Evolutionary conservation across 2,329 filamentous ascomycete genomes (phyloP).

Genomic region (Penicillium decumbens): DNA sequence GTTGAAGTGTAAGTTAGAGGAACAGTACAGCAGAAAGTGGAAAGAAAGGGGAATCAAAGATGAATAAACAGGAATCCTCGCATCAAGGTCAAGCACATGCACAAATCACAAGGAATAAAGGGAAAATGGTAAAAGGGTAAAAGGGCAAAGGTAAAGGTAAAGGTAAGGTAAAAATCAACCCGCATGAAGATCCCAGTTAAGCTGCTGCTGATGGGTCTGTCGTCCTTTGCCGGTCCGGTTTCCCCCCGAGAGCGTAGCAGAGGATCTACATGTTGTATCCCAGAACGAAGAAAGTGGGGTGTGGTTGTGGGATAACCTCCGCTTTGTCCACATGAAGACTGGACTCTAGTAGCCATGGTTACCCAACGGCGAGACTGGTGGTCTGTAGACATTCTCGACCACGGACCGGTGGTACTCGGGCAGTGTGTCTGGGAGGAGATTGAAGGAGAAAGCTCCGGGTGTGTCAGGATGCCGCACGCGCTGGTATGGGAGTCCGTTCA

Average conservation of each 20-base stretch:
- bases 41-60: background rate
- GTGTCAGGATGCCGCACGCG: conserved; percentile 26
- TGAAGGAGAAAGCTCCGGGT: conserved; percentile 15
- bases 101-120: background rate
- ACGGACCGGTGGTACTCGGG: conserved; percentile 19
- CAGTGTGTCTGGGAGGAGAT: conserved; percentile 18
- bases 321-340: background rate
- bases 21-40: background rate
- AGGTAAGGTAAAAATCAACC: background rate
- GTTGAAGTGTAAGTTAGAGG: background rate
- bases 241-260: background rate
- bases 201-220: background rate
- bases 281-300: background rate
- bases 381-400: conserved; percentile 20
- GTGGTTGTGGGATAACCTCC: background rate
- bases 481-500: conserved; percentile 42
- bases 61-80: background rate
- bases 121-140: background rate
- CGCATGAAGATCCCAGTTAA: background rate
- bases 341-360: conserved; percentile 21
- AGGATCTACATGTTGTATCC: conserved; percentile 1
- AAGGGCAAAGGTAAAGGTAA: background rate
- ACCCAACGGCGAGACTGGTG: conserved; percentile 23
- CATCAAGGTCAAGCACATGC: background rate
- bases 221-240: background rate